Evolutionary conservation across 495 filamentous ascomycete species (phyloP).

Genomic region (Trichoderma gamsii): DNA sequence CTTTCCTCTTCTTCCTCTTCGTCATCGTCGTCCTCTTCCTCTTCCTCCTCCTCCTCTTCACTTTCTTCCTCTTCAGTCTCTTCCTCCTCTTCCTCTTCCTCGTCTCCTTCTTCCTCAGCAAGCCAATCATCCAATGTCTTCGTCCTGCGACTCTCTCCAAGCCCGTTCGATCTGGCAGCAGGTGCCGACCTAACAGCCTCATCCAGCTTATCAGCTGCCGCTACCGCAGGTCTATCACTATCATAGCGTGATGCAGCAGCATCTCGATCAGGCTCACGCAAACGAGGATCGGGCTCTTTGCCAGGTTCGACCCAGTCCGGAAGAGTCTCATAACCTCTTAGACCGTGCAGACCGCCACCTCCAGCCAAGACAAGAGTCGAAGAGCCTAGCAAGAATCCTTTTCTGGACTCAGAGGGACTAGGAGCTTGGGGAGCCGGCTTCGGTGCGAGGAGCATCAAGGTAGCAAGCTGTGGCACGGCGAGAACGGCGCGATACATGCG

Average conservation of each 20-base stretch:
- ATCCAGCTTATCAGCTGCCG: conserved; percentile 63
- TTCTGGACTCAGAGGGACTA: conserved; percentile 73
- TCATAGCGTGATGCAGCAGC: conserved; percentile 31
- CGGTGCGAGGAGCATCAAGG: conserved; percentile 81
- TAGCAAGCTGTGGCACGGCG: conserved; percentile 75
- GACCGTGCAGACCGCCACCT: conserved; percentile 60
- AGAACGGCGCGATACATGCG: conserved; percentile 82
- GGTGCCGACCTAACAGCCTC: conserved; percentile 50
- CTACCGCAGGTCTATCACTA: conserved; percentile 36
- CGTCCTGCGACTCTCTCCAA: conserved; percentile 37
- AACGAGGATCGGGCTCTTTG: conserved; percentile 65
- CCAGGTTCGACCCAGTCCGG: conserved; percentile 81
- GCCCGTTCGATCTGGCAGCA: conserved; percentile 28
- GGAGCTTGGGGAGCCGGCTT: conserved; percentile 87
- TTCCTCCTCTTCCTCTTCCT: conserved; percentile 22
- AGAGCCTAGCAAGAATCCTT: conserved; percentile 70
- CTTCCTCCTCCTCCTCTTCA: conserved; percentile 47
- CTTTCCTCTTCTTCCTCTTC: conserved; percentile 2
- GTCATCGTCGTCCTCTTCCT: conserved; percentile 44
- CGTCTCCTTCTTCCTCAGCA: conserved; percentile 55
- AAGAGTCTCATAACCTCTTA: conserved; percentile 69
- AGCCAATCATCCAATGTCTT: conserved; percentile 92
- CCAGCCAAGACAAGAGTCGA: conserved; percentile 77
- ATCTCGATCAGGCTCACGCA: conserved; percentile 50
- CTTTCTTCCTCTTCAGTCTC: conserved; percentile 35